Base-by-base conservation (phyloP, 2,329 filamentous ascomycete species). In the Colletotrichum lindemuthianum region DNA sequence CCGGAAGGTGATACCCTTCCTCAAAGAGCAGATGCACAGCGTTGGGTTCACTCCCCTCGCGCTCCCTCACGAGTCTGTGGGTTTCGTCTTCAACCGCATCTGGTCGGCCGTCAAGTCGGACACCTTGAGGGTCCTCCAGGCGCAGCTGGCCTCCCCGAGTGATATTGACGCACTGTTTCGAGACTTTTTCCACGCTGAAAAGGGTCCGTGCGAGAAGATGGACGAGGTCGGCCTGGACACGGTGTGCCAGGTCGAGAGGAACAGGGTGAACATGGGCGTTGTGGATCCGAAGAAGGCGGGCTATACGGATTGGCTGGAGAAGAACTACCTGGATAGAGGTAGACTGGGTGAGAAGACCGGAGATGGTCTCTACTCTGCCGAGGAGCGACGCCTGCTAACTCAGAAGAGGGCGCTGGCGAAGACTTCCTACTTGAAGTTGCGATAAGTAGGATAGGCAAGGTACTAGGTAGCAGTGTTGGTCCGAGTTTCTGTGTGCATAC, bases 51-150 rank as follows among this genome's bases (percentile, higher is more conserved):
- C 48, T 34, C 75, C 75, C 2, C 69, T 74, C 9, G 64, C 71
- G 0, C 70, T 69, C 1, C 69, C 68, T 3, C 70, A 72, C 51
- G 74, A 77, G 51, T 74, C 72, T 6, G 70, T 67, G 6, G 75
- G 75, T 3, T 72, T 77, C 47, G 72, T 77, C 41, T 74, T 76
- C 65, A 76, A 77, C 63, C 70, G 75, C 8, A 70, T 77, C 58
- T 77, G 75, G 75, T 75, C 72, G 1, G 75, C 75, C 6, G 65
- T 73, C 65, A 77, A 77, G 70, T 71, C 74, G 6, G 75, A 77
- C 68, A 71, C 69, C n/a, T 59, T 77, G 24, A 69, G 65, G 16
- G 69, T 76, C 7, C 47, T 77, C 36, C 63, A 70, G 10, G 74
- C 76, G 55, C 74, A 71, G 3, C 73, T 77, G 0, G 71, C 74